These are phyloP conservation scores for Gloeophyllum trabeum DNA, from an alignment of 768 basidiomycete genomes.

Conservation along the genomic window DNA sequence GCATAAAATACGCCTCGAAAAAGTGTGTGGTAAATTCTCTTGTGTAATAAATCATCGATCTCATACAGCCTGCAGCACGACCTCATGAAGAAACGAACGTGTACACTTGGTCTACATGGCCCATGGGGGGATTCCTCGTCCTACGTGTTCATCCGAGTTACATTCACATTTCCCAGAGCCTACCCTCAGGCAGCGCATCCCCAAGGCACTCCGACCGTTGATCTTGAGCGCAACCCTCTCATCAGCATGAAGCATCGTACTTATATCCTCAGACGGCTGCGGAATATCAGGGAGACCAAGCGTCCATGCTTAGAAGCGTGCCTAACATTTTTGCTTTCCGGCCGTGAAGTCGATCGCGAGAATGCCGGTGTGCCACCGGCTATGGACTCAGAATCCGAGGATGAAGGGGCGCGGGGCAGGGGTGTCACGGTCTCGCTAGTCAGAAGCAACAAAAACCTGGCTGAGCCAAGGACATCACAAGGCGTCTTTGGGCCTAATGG, in stretches of 20 bases:
- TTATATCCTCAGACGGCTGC: conserved; percentile 68
- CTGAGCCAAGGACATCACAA: conserved; percentile 79
- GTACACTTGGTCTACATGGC: conserved; percentile 78
- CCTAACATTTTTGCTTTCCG: conserved; percentile 69
- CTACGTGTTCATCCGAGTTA: conserved; percentile 69
- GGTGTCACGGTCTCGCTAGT: conserved; percentile 44
- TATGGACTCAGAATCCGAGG: conserved; percentile 54
- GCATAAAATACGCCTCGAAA: conserved; percentile 76
- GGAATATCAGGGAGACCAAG: conserved; percentile 56
- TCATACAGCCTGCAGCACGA: conserved; percentile 56
- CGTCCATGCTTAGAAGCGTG: conserved; percentile 82
- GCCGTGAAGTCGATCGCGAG: conserved; percentile 39
- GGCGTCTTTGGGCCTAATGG: conserved; percentile 87
- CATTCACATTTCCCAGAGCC: conserved; percentile 78
- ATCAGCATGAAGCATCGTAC: conserved; percentile 71
- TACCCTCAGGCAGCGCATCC: conserved; percentile 63
- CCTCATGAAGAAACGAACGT: conserved; percentile 60
- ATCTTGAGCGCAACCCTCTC: conserved; percentile 74
- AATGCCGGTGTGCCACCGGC: conserved; percentile 24
- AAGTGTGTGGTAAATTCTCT: conserved; percentile 40
- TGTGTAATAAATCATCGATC: too few species aligned
- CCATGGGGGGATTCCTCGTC: conserved; percentile 86
- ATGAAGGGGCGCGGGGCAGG: conserved; percentile 37
- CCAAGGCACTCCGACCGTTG: conserved; percentile 58
- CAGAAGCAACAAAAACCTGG: conserved; percentile 63